phyloP scores from a whole-genome alignment of 2,329 filamentous ascomycete species.

The Botrytis squamosa region DNA sequence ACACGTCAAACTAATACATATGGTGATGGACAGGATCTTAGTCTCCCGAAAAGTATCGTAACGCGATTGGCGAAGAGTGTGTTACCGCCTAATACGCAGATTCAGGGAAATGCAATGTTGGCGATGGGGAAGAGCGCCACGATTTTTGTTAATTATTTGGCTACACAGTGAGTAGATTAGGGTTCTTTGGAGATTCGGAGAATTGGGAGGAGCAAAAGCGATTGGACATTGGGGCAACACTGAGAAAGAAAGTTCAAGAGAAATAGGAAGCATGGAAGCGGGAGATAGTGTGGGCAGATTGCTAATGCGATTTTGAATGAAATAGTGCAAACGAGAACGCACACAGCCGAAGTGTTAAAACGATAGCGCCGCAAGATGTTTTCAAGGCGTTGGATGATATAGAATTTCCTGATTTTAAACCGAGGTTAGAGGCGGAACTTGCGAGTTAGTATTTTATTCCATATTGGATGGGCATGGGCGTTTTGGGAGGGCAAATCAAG shows the following conservation, averaged over 20 bases:
- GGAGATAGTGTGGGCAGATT: background rate
- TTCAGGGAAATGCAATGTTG: conserved; percentile 77
- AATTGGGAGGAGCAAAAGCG: background rate
- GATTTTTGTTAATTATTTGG: conserved; percentile 79
- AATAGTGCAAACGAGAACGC: conserved; percentile 72
- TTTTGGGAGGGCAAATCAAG: background rate
- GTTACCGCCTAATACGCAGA: conserved; percentile 76
- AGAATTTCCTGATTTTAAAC: conserved; percentile 70
- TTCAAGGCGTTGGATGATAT: conserved; percentile 73
- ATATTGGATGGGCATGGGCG: background rate
- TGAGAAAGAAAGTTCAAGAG: background rate
- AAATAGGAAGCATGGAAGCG: background rate
- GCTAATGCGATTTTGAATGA: background rate
- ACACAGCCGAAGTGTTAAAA: conserved; percentile 67
- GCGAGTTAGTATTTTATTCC: conserved; percentile 54
- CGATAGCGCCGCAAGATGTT: conserved; percentile 72
- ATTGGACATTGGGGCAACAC: background rate
- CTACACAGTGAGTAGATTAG: conserved; percentile 60
- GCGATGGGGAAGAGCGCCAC: conserved; percentile 80
- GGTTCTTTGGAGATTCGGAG: background rate
- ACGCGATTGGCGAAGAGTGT: conserved; percentile 77
- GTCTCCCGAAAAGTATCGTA: conserved; percentile 77
- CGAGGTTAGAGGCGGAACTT: conserved; percentile 71
- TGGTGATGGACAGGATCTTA: conserved; percentile 62
- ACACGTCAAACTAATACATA: background rate